Evolutionary conservation across 345 rosid species (phyloP), one percentile per base, ranked within the genome.

Genomic region (Acer yangbiense): DNA sequence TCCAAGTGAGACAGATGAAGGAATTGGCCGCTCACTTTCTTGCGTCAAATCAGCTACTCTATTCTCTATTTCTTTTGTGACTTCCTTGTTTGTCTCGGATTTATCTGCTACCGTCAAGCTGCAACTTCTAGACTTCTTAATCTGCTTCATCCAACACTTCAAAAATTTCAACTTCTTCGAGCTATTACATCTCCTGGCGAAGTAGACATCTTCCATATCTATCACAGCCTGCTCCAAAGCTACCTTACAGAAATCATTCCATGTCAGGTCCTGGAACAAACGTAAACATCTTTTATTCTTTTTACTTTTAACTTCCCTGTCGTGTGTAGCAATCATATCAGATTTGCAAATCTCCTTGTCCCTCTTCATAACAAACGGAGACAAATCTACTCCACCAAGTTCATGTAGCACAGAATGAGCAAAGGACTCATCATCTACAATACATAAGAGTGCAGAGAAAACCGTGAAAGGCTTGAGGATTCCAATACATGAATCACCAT

Each of bases 131-230:
- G 88, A 77, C 81, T 87, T 90, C 76, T 82, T 83, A 41, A 87
- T 80, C 90, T 94, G 97, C 77, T 91, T 94, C 86, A 91, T 86
- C 98, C 98, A 96, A 82, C 97, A 96, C 88, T 88, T 96, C 54
- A 96, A 77, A 88, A 96, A 96, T 80, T 89, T 91, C 78, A 87
- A 78, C 74, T 91, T 94, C 92, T 96, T 96, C 0, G 89, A 94
- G 69, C 79, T 86, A 76, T 75, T 74, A 77, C 77, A 81, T 74
- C 70, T 85, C 83, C 86, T 87, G 16, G 87, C 78, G 77, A 87
- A 86, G 77, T 83, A 96, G 52, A 81, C 72, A 68, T 86, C 91
- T 83, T 88, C 99, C 54, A 96, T 58, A 74, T 89, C 87, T 48
- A 92, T 70, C 58, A 82, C 85, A 25, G 77, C 80, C 74, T 82